A percentile compares a stretch with the other conserved stretches of the same genome.
Conservation (phyloP, 1,139 yeast species). For the Saccharomyces pastorianus region DNA sequence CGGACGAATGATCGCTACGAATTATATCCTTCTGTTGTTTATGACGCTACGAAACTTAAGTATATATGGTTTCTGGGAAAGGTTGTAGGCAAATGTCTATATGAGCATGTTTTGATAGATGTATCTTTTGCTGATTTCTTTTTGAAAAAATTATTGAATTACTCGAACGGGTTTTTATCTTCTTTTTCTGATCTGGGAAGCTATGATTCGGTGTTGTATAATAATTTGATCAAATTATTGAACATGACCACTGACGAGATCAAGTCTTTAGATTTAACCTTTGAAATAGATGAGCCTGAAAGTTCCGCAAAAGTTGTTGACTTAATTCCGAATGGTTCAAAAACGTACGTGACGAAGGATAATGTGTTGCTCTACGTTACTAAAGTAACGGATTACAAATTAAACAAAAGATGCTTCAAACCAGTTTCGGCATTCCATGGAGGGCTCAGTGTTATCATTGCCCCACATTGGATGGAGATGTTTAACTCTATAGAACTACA, state of each 20-base stretch:
- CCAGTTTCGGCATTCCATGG: slow-evolving; percentile 60
- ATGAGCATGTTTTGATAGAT: slow-evolving; percentile 74
- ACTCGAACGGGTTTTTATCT: slow-evolving; percentile 25
- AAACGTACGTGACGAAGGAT: slow-evolving; percentile 45
- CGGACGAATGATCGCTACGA: slow-evolving; percentile 51
- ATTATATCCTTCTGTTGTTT: slow-evolving; percentile 48
- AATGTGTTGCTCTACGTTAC: slow-evolving; percentile 72
- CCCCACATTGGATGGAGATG: slow-evolving; percentile 71
- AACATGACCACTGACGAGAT: slow-evolving; percentile 52
- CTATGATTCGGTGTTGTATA: slow-evolving; percentile 61
- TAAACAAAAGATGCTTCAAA: slow-evolving; percentile 51
- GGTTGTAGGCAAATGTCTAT: slow-evolving; percentile 83
- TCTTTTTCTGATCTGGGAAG: slow-evolving; percentile 73
- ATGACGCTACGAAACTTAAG: slow-evolving; percentile 31
- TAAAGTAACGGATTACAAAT: slow-evolving; percentile 67
- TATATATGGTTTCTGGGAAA: slow-evolving; percentile 63
- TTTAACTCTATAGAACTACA: slow-evolving; percentile 80
- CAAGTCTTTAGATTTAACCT: slow-evolving; percentile 51
- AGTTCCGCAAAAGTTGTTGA: slow-evolving; percentile 38
- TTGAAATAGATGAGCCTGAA: slow-evolving; percentile 39
- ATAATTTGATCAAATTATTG: slow-evolving; percentile 55
- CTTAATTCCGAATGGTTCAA: slow-evolving; percentile 53
- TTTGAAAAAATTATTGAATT: slow-evolving; percentile 52
- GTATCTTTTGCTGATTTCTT: slow-evolving; percentile 83
- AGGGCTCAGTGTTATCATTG: slow-evolving; percentile 64